Percentiles rank a stretch among this genome's conserved stretches.
Conservation (phyloP, 805 yeast species). For the Monosporozyma servazzii region DNA sequence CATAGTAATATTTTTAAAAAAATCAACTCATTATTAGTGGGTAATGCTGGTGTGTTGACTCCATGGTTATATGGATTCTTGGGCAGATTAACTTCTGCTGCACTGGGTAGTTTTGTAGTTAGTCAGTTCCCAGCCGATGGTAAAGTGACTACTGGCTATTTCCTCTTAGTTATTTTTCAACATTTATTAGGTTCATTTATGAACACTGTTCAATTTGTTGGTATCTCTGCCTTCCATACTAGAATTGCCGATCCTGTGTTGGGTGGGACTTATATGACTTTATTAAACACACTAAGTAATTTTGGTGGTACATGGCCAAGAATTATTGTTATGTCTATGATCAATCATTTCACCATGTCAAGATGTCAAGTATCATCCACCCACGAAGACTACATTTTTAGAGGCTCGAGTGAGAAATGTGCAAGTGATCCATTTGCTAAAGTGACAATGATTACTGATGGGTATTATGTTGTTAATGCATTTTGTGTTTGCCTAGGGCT, state of each 20-base stretch:
- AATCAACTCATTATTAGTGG: constrained; percentile 16
- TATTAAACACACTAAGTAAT: constrained; percentile 82
- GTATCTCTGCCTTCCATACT: constrained; percentile 90
- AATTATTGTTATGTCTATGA: constrained; percentile 64
- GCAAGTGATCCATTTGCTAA: constrained; percentile 39
- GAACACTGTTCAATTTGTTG: constrained; percentile 92
- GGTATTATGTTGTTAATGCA: constrained; percentile 71
- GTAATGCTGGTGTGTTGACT: constrained; percentile 47
- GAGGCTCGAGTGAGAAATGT: constrained; percentile 10
- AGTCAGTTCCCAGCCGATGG: constrained; percentile 55
- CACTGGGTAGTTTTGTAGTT: constrained; percentile 65
- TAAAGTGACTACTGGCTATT: constrained; percentile 42
- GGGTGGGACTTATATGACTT: constrained; percentile 98
- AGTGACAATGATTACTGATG: constrained; percentile 55
- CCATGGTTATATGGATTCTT: constrained; percentile 89
- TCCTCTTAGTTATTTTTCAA: constrained; percentile 65
- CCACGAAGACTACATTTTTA: constrained; percentile 6
- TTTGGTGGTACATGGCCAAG: constrained; percentile 98
- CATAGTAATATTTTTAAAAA: not conserved
- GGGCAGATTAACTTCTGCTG: constrained; percentile 72
- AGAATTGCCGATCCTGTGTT: constrained; percentile 89
- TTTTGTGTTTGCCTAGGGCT: constrained; percentile 65
- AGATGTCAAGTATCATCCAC: constrained; percentile 38
- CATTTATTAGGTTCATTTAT: constrained; percentile 83
- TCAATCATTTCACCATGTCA: constrained; percentile 67